Evolutionary conservation across 257 asterid species (phyloP), one percentile per base, ranked within the genome.

Genomic region (Cordia subcordata): DNA sequence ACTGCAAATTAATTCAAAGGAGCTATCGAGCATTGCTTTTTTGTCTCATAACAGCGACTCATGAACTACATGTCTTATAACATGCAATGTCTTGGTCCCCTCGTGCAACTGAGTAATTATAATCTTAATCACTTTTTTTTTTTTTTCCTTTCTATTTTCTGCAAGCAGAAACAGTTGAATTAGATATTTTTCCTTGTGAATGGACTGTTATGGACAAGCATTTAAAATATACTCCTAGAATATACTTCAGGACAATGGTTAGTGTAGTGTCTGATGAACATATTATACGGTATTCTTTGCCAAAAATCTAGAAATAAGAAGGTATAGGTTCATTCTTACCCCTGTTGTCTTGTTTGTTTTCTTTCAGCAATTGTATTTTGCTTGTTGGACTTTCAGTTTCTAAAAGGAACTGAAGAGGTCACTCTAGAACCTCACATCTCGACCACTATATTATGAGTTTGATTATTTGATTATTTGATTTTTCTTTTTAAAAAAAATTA

Each of bases 11-110:
- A n/a, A n/a, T n/a, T n/a, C n/a, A n/a, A n/a, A n/a, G n/a, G n/a
- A 42, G 15, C 47, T 8, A 42, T 14, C 10, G 3, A 42, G 47
- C 10, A 42, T 42, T 42, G 47, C n/a, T 42, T 11, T 42, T 27
- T 42, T 42, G 47, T 42, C 10, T 42, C 15, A 42, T 4, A 27
- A 42, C 15, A 42, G 10, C 68, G 76, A 77, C 69, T 17, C 55
- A 39, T 35, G 47, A 73, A 75, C 71, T 62, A 82, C 74, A 67
- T 58, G 83, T 61, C 49, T 52, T n/a, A n/a, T n/a, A 60, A 55
- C 49, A 54, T 71, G 67, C 75, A 59, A 56, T 83, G 86, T 87
- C 76, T 74, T 71, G 87, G 82, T 73, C 90, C 87, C 81, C 67
- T 53, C 53, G 0, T 23, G 60, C 38, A 32, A 60, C 50, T 65